Conservation (phyloP, 2,329 filamentous ascomycete species). For the Polytolypa hystricis region DNA sequence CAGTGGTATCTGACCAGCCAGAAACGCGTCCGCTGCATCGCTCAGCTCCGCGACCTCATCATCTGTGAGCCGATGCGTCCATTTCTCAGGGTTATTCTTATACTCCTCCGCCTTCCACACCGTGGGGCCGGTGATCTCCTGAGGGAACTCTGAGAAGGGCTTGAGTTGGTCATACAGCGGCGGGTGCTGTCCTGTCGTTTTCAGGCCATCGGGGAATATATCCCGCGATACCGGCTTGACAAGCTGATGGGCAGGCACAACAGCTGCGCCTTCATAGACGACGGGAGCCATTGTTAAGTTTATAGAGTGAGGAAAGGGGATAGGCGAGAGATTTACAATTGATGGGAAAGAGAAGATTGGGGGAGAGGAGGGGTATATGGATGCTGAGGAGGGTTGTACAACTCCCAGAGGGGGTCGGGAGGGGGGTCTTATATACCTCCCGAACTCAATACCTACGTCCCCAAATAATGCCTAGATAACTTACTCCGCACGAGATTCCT, state of each 20-base stretch:
- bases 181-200: slow-evolving; percentile 60
- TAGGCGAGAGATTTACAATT: not conserved
- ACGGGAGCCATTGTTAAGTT: slow-evolving; percentile 12
- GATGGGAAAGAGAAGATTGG: not conserved
- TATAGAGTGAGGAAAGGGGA: not conserved
- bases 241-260: slow-evolving; percentile 2
- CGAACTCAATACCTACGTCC: too few species aligned
- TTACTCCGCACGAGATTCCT: too few species aligned
- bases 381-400: too few species aligned
- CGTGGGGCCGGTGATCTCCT: slow-evolving; percentile 58
- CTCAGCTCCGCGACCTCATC: slow-evolving; percentile 59
- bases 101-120: slow-evolving; percentile 62
- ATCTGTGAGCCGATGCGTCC: slow-evolving; percentile 59
- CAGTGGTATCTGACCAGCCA: slow-evolving; percentile 52
- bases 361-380: too few species aligned
- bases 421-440: too few species aligned
- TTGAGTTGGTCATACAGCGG: slow-evolving; percentile 55
- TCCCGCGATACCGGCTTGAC: slow-evolving; percentile 11
- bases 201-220: slow-evolving; percentile 55
- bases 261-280: slow-evolving; percentile 9
- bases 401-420: too few species aligned
- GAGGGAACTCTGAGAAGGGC: slow-evolving; percentile 60
- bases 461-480: too few species aligned
- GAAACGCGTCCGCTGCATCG: slow-evolving; percentile 56
- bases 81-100: slow-evolving; percentile 51